Base-by-base conservation (phyloP, 805 yeast species). In the Saccharomyces mikatae region DNA sequence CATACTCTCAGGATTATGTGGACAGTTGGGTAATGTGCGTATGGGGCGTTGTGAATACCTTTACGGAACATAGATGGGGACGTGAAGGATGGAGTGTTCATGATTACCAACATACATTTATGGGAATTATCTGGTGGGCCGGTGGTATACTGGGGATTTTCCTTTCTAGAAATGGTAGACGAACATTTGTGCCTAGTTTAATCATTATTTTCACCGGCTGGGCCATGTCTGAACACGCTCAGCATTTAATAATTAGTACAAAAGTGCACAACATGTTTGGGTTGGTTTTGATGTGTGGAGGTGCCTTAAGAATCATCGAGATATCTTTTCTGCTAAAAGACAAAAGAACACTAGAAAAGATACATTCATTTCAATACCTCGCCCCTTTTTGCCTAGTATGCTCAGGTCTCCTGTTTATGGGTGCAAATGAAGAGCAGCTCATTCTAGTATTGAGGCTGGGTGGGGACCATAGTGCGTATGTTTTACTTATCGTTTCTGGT, bases 41-140 rank as follows among this genome's bases (percentile, higher is more conserved):
- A 10, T 92, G 97, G 96, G 98, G 98, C 6, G 82, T 90, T 32
- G 86, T 92, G 55, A 92, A 92, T 69, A 90, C 97, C 0, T 92
- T 92, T 71, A 92, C 98, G 1, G 98, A 92, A 71, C 98, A 92
- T 70, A 74, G 97, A 58, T 92, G 97, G 97, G 96, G 96, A 41
- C 66, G 69, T 31, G 94, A 90, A 66, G 81, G 76, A 8, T 92
- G 98, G 98, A 78, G 81, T 47, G 95, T 87, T 75, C 94, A 96
- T 9, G 97, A 90, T 69, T 89, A 86, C 68, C 97, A 91, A 73
- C 97, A 91, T 70, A 91, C 98, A 0, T 81, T 94, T 22, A 89
- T 92, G 96, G 98, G 98, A 0, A 87, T 92, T 54, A 79, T 92
- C 30, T 92, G 97, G 96, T 90, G 97, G 95, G 81, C 89, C 51